Evolutionary conservation across 2,329 filamentous ascomycete genomes (phyloP), one percentile per base, ranked within the genome.

Genomic region (Exophiala bonariae): DNA sequence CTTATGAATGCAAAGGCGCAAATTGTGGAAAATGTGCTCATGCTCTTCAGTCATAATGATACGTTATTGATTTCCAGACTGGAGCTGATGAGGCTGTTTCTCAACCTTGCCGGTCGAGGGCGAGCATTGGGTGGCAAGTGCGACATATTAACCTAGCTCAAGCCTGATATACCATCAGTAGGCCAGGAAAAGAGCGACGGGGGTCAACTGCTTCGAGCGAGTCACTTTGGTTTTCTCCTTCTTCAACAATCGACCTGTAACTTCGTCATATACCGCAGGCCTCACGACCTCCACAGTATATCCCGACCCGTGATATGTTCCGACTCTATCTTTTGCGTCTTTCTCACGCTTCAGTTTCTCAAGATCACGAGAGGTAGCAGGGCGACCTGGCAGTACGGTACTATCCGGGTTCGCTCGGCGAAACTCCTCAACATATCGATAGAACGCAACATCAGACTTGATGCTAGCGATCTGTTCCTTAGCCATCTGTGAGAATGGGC

Each of bases 181-280:
- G n/a, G 23, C 23, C 23, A 26, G 6, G 23, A 26, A 26, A n/a
- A n/a, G n/a, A n/a, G n/a, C n/a, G n/a, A n/a, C 14, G 7, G 32
- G 17, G n/a, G 6, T 34, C n/a, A 18, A 7, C 18, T 37, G 18
- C 18, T 22, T 39, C 22, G 2, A 5, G 11, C 35, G 30, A 4
- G 10, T 47, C 9, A 47, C 35, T 17, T 33, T 40, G 4, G 23
- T 20, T 36, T 47, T 47, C 28, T 47, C 36, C 19, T 47, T 47
- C 28, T 41, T 41, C 13, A 47, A 18, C 26, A 47, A 16, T 17
- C 32, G 13, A n/a, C 44, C 35, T 8, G 44, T 47, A n/a, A 10
- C n/a, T 10, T 31, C 20, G 26, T 47, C 36, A 28, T 40, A 47
- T 9, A 47, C 35, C 3, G 44, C 44, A 8, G 36, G 44, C 19